Conservation (phyloP, 1,139 yeast species). For the Taphrina deformans region DNA sequence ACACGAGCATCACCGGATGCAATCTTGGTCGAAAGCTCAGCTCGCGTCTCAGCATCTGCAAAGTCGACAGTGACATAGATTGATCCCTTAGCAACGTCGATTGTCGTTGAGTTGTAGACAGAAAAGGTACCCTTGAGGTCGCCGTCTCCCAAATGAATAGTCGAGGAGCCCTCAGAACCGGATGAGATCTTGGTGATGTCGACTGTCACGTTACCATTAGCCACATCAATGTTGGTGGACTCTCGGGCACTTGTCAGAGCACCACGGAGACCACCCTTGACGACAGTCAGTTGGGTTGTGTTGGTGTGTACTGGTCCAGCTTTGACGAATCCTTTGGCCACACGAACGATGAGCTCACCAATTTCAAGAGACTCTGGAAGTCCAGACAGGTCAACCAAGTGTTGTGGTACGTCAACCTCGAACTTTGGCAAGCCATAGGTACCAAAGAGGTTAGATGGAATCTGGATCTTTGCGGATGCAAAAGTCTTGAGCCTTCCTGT, state of each 20-base stretch:
- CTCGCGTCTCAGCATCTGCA: background rate
- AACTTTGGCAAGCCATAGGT: slow-evolving; percentile 24
- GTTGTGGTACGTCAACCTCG: slow-evolving; percentile 29
- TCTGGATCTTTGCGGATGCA: slow-evolving; percentile 29
- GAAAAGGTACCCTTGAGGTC: slow-evolving; percentile 26
- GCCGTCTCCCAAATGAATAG: slow-evolving; percentile 21
- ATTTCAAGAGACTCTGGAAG: slow-evolving; percentile 31
- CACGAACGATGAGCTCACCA: slow-evolving; percentile 21
- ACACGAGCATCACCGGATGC: slow-evolving; percentile 32
- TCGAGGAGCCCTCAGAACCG: slow-evolving; percentile 16
- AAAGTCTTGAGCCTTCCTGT: slow-evolving; percentile 23
- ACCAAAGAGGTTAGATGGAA: slow-evolving; percentile 29
- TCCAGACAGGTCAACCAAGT: slow-evolving; percentile 27
- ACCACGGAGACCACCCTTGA: slow-evolving; percentile 24
- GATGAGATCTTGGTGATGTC: slow-evolving; percentile 22
- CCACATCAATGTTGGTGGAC: slow-evolving; percentile 19
- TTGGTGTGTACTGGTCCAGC: slow-evolving; percentile 31
- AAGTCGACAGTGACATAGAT: slow-evolving; percentile 16
- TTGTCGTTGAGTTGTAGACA: slow-evolving; percentile 27
- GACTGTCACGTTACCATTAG: slow-evolving; percentile 21
- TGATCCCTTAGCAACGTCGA: slow-evolving; percentile 31
- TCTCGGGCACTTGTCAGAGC: slow-evolving; percentile 19
- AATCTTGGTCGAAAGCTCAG: slow-evolving; percentile 30
- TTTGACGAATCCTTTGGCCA: slow-evolving; percentile 29
- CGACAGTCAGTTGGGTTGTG: slow-evolving; percentile 26